These are phyloP conservation scores for Tolypocladium endophyticum DNA, from an alignment of 2,329 filamentous ascomycete genomes.

Conservation along the genomic window DNA sequence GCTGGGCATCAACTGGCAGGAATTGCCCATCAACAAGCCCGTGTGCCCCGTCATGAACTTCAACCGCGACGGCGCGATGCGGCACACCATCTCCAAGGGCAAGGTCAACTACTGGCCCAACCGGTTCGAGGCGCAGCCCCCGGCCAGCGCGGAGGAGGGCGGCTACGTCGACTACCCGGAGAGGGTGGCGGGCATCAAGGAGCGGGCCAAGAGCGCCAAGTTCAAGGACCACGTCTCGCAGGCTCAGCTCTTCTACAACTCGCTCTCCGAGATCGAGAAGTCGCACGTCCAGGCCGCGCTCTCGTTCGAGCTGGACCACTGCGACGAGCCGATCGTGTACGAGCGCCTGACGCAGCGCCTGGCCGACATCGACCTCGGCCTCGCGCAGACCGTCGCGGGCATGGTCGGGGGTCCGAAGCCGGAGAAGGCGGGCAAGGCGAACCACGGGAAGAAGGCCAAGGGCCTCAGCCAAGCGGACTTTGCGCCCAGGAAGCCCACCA, in stretches of 20 bases:
- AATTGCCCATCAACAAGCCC: conserved; percentile 67
- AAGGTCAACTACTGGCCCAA: neutral
- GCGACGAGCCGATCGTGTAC: conserved; percentile 69
- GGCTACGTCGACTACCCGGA: conserved; percentile 57
- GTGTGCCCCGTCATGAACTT: conserved; percentile 67
- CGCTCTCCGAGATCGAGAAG: conserved; percentile 56
- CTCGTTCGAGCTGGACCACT: conserved; percentile 71
- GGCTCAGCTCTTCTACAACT: conserved; percentile 78
- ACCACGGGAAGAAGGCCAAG: conserved; percentile 58
- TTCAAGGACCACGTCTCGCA: conserved; percentile 71
- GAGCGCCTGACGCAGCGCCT: conserved; percentile 58
- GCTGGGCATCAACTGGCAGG: conserved; percentile 65
- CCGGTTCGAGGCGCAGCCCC: conserved; percentile 49
- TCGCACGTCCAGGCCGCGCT: conserved; percentile 61
- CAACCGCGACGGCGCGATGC: conserved; percentile 47
- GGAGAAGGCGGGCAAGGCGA: conserved; percentile 36
- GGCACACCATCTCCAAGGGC: neutral
- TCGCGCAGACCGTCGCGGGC: conserved; percentile 59
- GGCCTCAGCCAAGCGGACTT: conserved; percentile 61
- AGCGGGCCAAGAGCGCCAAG: conserved; percentile 57
- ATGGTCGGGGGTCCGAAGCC: conserved; percentile 57
- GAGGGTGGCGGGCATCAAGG: conserved; percentile 60
- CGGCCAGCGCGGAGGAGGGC: conserved; percentile 50
- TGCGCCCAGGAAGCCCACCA: conserved; percentile 50
- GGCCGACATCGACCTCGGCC: conserved; percentile 58